phyloP scores from a whole-genome alignment of 1,139 yeast genomes.

The Chernovozyma sophiae-reginae region DNA sequence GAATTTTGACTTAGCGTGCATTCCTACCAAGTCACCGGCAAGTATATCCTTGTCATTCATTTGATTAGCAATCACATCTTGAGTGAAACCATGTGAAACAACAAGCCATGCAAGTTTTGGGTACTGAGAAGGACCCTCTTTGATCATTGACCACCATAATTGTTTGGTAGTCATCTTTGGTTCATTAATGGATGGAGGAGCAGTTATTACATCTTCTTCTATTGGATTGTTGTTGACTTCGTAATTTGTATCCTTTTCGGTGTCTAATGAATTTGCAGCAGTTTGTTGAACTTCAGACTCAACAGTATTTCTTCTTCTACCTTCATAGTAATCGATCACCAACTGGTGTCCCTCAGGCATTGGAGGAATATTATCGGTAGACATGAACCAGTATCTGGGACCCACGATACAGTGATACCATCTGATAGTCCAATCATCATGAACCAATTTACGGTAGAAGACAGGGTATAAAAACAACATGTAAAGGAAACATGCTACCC shows the following conservation, averaged over 20 bases:
- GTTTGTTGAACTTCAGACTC: conserved; percentile 9
- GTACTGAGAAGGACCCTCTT: conserved; percentile 51
- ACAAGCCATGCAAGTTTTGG: conserved; percentile 47
- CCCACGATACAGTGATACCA: conserved; percentile 58
- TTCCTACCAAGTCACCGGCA: conserved; percentile 39
- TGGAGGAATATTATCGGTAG: conserved; percentile 61
- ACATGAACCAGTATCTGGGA: conserved; percentile 52
- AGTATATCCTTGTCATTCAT: conserved; percentile 27
- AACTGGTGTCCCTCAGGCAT: conserved; percentile 55
- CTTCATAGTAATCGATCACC: conserved; percentile 61
- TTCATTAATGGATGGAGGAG: conserved; percentile 14
- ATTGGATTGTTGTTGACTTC: background rate
- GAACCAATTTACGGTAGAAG: conserved; percentile 55
- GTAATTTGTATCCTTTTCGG: background rate
- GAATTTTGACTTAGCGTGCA: conserved; percentile 58
- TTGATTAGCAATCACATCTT: conserved; percentile 58
- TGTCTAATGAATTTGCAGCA: background rate
- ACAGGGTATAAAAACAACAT: conserved; percentile 57
- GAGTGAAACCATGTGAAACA: conserved; percentile 57
- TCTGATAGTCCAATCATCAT: conserved; percentile 64
- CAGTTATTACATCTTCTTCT: conserved; percentile 9
- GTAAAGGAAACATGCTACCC: conserved; percentile 49
- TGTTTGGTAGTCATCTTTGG: conserved; percentile 27
- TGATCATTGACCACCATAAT: conserved; percentile 40
- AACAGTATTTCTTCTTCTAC: conserved; percentile 43